A percentile compares a stretch with the other conserved stretches of the same genome.
These are phyloP conservation scores for Mycothermus thermophilus DNA, from an alignment of 495 filamentous ascomycete species.

Conservation along the genomic window DNA sequence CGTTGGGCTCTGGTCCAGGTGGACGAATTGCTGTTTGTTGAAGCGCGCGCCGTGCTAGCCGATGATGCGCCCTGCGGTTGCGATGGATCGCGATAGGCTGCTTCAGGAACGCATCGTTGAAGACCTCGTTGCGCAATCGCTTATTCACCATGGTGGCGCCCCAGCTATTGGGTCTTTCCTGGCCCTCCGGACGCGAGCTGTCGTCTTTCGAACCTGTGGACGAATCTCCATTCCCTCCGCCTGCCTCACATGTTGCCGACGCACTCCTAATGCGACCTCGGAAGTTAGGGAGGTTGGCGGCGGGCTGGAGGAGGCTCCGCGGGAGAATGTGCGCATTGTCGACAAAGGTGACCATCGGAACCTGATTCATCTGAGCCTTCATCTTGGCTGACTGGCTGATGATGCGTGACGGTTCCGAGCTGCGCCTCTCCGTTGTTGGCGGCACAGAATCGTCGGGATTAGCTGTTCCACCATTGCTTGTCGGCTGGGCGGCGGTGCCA, in stretches of 20 bases:
- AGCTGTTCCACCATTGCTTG: too few species aligned
- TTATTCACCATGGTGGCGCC: slow-evolving; percentile 91
- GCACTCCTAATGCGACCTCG: slow-evolving; percentile 22
- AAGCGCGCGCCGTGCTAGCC: slow-evolving; percentile 34
- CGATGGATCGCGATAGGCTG: slow-evolving; percentile 51
- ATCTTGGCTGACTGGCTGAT: slow-evolving; percentile 79
- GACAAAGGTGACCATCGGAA: slow-evolving; percentile 88
- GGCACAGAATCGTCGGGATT: too few species aligned
- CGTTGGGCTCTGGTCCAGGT: slow-evolving; percentile 19
- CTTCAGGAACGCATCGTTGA: slow-evolving; percentile 85
- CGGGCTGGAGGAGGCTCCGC: slow-evolving; percentile 51
- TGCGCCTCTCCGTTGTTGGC: slow-evolving; percentile 2
- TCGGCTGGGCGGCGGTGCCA: slow-evolving; percentile 5
- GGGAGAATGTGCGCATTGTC: slow-evolving; percentile 95
- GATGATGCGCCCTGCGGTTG: slow-evolving; percentile 49
- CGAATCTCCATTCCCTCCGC: neutral
- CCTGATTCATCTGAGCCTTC: slow-evolving; percentile 29
- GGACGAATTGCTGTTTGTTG: slow-evolving; percentile 25
- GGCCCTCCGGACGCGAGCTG: slow-evolving; percentile 25
- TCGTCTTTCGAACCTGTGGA: slow-evolving; percentile 1
- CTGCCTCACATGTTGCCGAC: slow-evolving; percentile 18
- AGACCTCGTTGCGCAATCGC: slow-evolving; percentile 75
- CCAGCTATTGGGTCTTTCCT: slow-evolving; percentile 61
- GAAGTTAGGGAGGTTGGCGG: slow-evolving; percentile 8
- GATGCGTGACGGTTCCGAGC: slow-evolving; percentile 36